Evolutionary conservation across 371 early-diverging fungal species (phyloP).

Genomic region (Nematocida sp.): DNA sequence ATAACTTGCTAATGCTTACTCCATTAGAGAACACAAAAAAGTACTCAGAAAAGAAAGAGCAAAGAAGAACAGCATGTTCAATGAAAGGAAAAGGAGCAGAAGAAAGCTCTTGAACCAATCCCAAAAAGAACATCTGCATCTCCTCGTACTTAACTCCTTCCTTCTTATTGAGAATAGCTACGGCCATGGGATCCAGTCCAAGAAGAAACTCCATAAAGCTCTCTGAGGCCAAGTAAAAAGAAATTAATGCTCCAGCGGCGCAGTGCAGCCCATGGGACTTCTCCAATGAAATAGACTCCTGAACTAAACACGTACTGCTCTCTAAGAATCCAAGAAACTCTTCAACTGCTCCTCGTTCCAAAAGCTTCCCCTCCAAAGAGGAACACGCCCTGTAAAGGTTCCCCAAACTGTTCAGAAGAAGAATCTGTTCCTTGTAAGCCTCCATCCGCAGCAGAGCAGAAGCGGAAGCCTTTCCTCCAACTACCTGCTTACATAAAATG

Average conservation of each 20-base stretch:
- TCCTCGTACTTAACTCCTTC: slow-evolving; percentile 23
- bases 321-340: slow-evolving; percentile 8
- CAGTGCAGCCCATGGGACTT: slow-evolving; percentile 28
- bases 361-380: slow-evolving; percentile 13
- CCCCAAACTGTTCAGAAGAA: slow-evolving; percentile 22
- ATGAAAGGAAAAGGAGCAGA: not conserved
- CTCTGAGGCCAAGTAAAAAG: slow-evolving; percentile 17
- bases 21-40: slow-evolving; percentile 21
- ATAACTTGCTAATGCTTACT: not conserved
- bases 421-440: slow-evolving; percentile 23
- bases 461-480: not conserved
- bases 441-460: slow-evolving; percentile 22
- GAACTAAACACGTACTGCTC: slow-evolving; percentile 6
- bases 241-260: slow-evolving; percentile 10
- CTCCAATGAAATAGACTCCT: slow-evolving; percentile 34
- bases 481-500: slow-evolving; percentile 30
- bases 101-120: slow-evolving; percentile 33
- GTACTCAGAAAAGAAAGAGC: slow-evolving; percentile 49
- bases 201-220: slow-evolving; percentile 27
- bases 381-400: slow-evolving; percentile 10
- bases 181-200: slow-evolving; percentile 14
- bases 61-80: slow-evolving; percentile 7
- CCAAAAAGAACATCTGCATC: slow-evolving; percentile 26
- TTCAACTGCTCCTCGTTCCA: slow-evolving; percentile 1
- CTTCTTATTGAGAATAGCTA: slow-evolving; percentile 29